Evolutionary conservation across 2,329 filamentous ascomycete species (phyloP).

Genomic region (Verticillium longisporum): DNA sequence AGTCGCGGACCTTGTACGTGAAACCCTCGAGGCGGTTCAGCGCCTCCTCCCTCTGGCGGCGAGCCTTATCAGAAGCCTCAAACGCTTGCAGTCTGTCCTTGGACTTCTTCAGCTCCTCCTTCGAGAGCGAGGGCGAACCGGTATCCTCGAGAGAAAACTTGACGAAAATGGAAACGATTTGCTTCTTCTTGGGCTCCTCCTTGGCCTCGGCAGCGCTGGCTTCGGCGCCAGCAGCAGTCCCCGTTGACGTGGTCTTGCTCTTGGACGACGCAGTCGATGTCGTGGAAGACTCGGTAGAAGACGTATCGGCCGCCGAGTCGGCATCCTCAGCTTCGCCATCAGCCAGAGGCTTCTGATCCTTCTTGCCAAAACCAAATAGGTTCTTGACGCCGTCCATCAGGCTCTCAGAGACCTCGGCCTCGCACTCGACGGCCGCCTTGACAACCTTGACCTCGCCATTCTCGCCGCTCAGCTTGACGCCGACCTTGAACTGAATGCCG

Average conservation of each 20-base stretch:
- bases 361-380: slow-evolving; percentile 88
- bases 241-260: slow-evolving; percentile 13
- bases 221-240: slow-evolving; percentile 37
- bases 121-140: slow-evolving; percentile 42
- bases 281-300: slow-evolving; percentile 35
- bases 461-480: slow-evolving; percentile 62
- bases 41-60: slow-evolving; percentile 72
- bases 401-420: slow-evolving; percentile 63
- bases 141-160: slow-evolving; percentile 40
- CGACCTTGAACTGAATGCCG: slow-evolving; percentile 75
- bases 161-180: slow-evolving; percentile 49
- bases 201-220: slow-evolving; percentile 41
- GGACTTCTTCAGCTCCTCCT: slow-evolving; percentile 40
- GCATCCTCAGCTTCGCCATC: slow-evolving; percentile 43
- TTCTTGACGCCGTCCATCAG: slow-evolving; percentile 94
- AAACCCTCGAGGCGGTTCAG: slow-evolving; percentile 90
- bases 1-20: slow-evolving; percentile 81
- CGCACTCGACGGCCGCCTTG: slow-evolving; percentile 76
- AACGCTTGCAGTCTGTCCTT: slow-evolving; percentile 76
- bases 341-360: slow-evolving; percentile 70
- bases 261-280: slow-evolving; percentile 21
- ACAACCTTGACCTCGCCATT: slow-evolving; percentile 75
- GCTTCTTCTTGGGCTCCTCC: slow-evolving; percentile 47
- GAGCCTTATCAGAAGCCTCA: slow-evolving; percentile 74
- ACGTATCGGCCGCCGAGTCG: slow-evolving; percentile 22